Conservation (phyloP, 2,329 filamentous ascomycete species). For the Coniella vitis region DNA sequence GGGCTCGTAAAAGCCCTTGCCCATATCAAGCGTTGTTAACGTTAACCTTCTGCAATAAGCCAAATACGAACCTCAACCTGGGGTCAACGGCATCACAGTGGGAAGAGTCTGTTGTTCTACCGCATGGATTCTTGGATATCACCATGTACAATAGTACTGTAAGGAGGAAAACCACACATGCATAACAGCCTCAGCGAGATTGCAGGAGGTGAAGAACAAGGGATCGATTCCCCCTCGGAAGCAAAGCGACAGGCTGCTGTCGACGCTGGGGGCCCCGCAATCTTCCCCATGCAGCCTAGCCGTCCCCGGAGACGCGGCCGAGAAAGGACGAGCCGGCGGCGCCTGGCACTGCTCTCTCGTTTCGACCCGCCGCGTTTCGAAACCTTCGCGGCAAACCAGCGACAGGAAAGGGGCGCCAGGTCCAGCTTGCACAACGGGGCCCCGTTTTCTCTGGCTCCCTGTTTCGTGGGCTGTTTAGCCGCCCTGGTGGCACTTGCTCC, state of each 20-base stretch:
- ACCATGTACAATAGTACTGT: not conserved
- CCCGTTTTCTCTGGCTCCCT: not conserved
- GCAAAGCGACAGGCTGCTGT: not conserved
- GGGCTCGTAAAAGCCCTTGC: too few relatives aligned
- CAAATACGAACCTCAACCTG: too few relatives aligned
- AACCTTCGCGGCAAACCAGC: constrained; percentile 1
- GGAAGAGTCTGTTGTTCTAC: too few relatives aligned
- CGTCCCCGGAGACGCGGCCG: not conserved
- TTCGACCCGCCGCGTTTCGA: constrained; percentile 8
- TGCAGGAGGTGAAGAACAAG: constrained; percentile 3
- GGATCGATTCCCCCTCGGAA: not conserved
- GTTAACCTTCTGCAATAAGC: too few relatives aligned
- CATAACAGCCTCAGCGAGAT: not conserved
- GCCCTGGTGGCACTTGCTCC: not conserved
- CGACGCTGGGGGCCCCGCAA: not conserved
- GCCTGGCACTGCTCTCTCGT: not conserved
- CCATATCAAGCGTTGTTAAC: too few relatives aligned
- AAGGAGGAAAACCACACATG: not conserved
- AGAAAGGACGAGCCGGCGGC: constrained; percentile 2
- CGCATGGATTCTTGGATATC: too few relatives aligned
- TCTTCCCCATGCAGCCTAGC: constrained; percentile 7
- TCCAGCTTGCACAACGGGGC: not conserved
- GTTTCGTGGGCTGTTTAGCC: not conserved
- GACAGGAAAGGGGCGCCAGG: not conserved
- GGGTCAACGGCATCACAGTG: too few relatives aligned